These are phyloP conservation scores for Allium sativum DNA, from an alignment of 106 monocot genomes.

Conservation along the genomic window DNA sequence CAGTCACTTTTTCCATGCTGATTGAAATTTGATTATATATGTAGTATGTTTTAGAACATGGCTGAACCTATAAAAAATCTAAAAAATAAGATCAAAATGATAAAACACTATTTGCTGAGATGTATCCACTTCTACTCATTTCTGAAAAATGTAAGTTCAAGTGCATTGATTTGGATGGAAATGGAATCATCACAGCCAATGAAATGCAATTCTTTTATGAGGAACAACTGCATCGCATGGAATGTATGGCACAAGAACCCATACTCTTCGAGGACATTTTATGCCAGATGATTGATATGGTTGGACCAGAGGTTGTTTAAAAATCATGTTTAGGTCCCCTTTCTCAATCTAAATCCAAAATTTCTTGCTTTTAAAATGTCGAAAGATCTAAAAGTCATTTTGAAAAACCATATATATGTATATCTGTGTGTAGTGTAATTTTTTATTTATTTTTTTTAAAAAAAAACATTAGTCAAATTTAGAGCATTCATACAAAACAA, in stretches of 20 bases:
- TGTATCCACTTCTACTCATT: too few species aligned
- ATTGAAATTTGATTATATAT: too few species aligned
- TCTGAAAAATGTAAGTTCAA: constrained; percentile 51
- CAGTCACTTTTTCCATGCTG: too few species aligned
- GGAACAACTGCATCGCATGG: constrained; percentile 92
- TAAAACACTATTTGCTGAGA: too few species aligned
- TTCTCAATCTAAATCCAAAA: neutral
- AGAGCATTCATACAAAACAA: too few species aligned
- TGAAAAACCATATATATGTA: neutral
- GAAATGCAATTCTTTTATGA: constrained; percentile 97
- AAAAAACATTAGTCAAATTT: too few species aligned
- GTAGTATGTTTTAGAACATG: too few species aligned
- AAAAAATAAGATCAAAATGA: too few species aligned
- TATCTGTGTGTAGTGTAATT: too few species aligned
- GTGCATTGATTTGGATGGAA: constrained; percentile 91
- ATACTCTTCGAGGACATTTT: constrained; percentile 88
- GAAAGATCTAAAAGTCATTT: too few species aligned
- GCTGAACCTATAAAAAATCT: too few species aligned
- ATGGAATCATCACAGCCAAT: constrained; percentile 59
- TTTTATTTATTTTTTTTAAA: too few species aligned
- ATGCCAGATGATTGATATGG: constrained; percentile 93
- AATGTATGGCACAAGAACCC: constrained; percentile 94
- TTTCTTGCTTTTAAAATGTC: neutral
- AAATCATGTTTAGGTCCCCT: neutral
- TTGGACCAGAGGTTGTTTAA: constrained; percentile 69